Conservation (phyloP, 2,329 filamentous ascomycete genomes). For the Penicillium sclerotiorum region DNA sequence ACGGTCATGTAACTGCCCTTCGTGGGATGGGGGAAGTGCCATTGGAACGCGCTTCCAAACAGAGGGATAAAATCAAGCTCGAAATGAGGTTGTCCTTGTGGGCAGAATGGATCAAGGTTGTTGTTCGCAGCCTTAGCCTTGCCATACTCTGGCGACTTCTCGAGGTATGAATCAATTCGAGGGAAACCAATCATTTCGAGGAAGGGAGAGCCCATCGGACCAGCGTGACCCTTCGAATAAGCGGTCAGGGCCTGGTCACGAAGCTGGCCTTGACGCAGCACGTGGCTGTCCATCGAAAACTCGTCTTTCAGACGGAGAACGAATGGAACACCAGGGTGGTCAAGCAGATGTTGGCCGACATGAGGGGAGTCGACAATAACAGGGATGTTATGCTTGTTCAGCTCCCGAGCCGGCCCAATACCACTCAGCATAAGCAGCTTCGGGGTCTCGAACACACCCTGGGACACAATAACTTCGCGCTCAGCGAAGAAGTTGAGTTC, state of each 20-base stretch:
- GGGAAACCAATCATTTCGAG: slow-evolving; percentile 21
- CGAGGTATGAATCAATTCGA: slow-evolving; percentile 36
- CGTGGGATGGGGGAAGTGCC: slow-evolving; percentile 46
- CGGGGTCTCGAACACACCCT: slow-evolving; percentile 55
- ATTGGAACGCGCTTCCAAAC: slow-evolving; percentile 56
- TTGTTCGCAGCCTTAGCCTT: slow-evolving; percentile 43
- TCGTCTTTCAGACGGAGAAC: slow-evolving; percentile 48
- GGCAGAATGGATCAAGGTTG: slow-evolving; percentile 55
- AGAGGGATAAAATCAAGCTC: slow-evolving; percentile 65
- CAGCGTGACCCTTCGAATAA: slow-evolving; percentile 46
- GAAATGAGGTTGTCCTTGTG: slow-evolving; percentile 61
- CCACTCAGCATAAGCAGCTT: slow-evolving; percentile 55
- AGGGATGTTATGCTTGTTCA: slow-evolving; percentile 20
- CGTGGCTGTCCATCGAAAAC: slow-evolving; percentile 38
- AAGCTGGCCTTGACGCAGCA: slow-evolving; percentile 40
- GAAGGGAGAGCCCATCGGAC: slow-evolving; percentile 26
- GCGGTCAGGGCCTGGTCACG: slow-evolving; percentile 34
- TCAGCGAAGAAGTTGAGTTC: slow-evolving; percentile 50
- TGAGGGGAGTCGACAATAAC: slow-evolving; percentile 32
- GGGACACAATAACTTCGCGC: slow-evolving; percentile 51
- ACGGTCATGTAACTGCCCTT: slow-evolving; percentile 57
- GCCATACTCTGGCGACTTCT: slow-evolving; percentile 51
- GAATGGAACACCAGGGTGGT: slow-evolving; percentile 44
- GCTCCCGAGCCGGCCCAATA: slow-evolving; percentile 40
- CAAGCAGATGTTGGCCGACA: slow-evolving; percentile 31